Evolutionary conservation across 208 protist genomes (phyloP).

Genomic region (Crithidia bombi): DNA sequence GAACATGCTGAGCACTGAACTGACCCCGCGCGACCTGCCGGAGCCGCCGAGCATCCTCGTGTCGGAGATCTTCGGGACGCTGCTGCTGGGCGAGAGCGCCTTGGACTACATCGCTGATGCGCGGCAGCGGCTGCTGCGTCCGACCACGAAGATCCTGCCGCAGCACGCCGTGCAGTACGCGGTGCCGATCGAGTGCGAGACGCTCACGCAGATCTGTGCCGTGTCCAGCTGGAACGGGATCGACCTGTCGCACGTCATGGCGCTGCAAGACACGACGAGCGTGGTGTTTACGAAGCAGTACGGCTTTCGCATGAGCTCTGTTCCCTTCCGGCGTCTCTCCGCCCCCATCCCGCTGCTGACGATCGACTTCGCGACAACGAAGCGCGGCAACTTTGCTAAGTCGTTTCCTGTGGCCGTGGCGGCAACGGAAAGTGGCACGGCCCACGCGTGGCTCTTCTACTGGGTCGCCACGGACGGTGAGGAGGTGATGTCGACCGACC

Average conservation of each 20-base stretch:
- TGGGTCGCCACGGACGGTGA: conserved; percentile 67
- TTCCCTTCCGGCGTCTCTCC: conserved; percentile 67
- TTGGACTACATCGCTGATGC: conserved; percentile 93
- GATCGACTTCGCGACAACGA: conserved; percentile 80
- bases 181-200: conserved; percentile 87
- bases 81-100: conserved; percentile 92
- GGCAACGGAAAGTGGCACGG: conserved; percentile 55
- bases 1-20: conserved; percentile 90
- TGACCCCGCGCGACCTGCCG: conserved; percentile 63
- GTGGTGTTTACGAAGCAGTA: conserved; percentile 95
- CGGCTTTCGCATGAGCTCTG: conserved; percentile 91
- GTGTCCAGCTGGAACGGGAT: conserved; percentile 85
- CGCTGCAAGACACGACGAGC: conserved; percentile 88
- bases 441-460: conserved; percentile 89
- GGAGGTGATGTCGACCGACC: conserved; percentile 83
- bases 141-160: conserved; percentile 79
- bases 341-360: conserved; percentile 78
- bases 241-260: conserved; percentile 83
- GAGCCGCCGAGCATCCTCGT: conserved; percentile 84
- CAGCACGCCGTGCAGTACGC: conserved; percentile 89
- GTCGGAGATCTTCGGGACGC: conserved; percentile 93
- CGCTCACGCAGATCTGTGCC: conserved; percentile 72
- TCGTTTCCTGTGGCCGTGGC: conserved; percentile 43
- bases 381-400: conserved; percentile 43
- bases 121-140: conserved; percentile 67